phyloP scores from a whole-genome alignment of 1,284 basidiomycete species.

The Apiotrichum akiyoshidainum region DNA sequence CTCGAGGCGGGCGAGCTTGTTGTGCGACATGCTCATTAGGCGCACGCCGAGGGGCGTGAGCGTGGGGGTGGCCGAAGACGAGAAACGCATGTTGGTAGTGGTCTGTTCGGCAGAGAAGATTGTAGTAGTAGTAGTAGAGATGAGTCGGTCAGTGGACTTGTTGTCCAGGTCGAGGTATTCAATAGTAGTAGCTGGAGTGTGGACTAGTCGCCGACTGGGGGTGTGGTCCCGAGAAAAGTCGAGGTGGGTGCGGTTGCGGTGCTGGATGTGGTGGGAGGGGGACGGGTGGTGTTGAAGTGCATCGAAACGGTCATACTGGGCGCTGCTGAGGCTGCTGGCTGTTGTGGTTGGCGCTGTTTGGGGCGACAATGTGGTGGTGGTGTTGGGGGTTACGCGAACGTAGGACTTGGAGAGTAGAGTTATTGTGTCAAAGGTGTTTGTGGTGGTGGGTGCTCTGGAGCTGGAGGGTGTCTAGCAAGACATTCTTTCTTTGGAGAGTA shows the following conservation, averaged over 20 bases:
- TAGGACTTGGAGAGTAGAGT: too few relatives aligned
- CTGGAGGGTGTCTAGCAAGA: too few relatives aligned
- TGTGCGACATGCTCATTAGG: conserved; percentile 40
- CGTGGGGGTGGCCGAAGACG: conserved; percentile 27
- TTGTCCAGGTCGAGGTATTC: conserved; percentile 2
- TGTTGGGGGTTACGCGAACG: too few relatives aligned
- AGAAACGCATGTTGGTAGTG: conserved; percentile 37
- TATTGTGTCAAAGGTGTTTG: too few relatives aligned
- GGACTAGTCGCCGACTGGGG: conserved; percentile 8
- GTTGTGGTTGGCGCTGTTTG: background rate
- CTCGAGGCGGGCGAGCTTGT: conserved; percentile 39
- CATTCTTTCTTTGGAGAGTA: too few relatives aligned
- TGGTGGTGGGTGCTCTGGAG: too few relatives aligned
- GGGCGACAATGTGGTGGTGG: too few relatives aligned
- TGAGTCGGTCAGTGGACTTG: background rate
- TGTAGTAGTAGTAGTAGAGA: background rate
- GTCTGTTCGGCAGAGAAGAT: background rate
- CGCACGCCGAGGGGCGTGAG: conserved; percentile 45
- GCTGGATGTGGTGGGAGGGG: background rate
- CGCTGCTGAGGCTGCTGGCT: background rate
- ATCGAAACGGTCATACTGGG: background rate
- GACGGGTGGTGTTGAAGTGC: background rate
- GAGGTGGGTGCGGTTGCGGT: background rate
- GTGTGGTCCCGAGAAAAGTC: background rate
- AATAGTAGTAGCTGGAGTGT: conserved; percentile 1